These are phyloP conservation scores for Rhizophora apiculata DNA, from an alignment of 345 rosid genomes.

Conservation along the genomic window DNA sequence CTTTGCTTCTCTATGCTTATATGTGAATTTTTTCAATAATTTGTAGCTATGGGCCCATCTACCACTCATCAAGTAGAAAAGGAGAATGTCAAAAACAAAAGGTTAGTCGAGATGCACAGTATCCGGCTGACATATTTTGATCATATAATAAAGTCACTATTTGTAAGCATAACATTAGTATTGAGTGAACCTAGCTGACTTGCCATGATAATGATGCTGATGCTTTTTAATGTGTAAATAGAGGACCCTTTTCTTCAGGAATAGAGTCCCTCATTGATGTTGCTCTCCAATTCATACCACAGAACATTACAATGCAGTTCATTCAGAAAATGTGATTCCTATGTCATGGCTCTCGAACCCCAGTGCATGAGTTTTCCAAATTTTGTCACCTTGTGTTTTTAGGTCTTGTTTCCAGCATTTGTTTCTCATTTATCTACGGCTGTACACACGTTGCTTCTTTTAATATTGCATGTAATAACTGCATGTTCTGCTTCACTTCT, in stretches of 20 bases:
- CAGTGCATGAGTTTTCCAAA: background rate
- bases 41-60: slow-evolving; percentile 56
- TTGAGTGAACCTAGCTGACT: too few relatives aligned
- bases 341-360: too few relatives aligned
- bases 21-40: background rate
- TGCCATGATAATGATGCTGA: background rate
- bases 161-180: too few relatives aligned
- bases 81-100: slow-evolving; percentile 54
- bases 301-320: too few relatives aligned
- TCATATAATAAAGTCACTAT: too few relatives aligned
- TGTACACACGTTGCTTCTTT: too few relatives aligned
- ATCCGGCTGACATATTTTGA: background rate
- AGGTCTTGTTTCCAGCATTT: background rate
- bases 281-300: too few relatives aligned
- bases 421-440: background rate
- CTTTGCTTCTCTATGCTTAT: background rate
- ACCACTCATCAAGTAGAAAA: slow-evolving; percentile 35
- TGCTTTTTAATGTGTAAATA: background rate
- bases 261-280: too few relatives aligned
- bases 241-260: background rate
- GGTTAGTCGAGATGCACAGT: slow-evolving; percentile 27
- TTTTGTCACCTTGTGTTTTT: background rate
- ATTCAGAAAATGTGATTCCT: too few relatives aligned
- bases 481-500: background rate
- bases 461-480: too few relatives aligned